A percentile compares a stretch with the other conserved stretches of the same genome.
phyloP scores from a whole-genome alignment of 1,284 basidiomycete species.

The Moesziomyces sp. region DNA sequence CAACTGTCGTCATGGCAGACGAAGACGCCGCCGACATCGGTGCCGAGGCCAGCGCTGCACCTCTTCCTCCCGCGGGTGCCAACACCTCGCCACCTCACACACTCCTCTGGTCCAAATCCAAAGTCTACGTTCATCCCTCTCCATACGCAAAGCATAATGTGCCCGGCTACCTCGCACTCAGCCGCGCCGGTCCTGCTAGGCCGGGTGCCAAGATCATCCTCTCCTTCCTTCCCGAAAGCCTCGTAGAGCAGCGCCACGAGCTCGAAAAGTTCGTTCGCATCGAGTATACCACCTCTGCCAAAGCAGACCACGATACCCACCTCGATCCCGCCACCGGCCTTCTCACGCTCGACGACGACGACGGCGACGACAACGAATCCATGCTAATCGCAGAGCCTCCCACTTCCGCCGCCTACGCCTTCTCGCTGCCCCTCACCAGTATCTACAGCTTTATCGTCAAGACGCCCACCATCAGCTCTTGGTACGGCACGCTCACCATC shows the following conservation, averaged over 20 bases:
- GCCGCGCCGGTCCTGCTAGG: constrained; percentile 16
- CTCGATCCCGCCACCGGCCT: constrained; percentile 72
- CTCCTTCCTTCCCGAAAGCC: constrained; percentile 74
- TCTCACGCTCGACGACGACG: constrained; percentile 28
- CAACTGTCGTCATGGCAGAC: too few relatives aligned
- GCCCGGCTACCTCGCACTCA: constrained; percentile 76
- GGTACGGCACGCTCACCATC: constrained; percentile 78
- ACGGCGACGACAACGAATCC: constrained; percentile 27
- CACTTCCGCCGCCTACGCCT: constrained; percentile 78
- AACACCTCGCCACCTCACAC: constrained; percentile 14
- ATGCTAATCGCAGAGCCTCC: constrained; percentile 50
- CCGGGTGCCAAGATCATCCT: constrained; percentile 44
- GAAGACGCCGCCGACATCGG: too few relatives aligned
- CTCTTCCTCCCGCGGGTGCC: too few relatives aligned
- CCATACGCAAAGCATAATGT: constrained; percentile 91
- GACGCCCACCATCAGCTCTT: constrained; percentile 72
- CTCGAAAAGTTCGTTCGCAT: constrained; percentile 86
- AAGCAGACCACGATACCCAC: constrained; percentile 23
- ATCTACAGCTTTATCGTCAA: constrained; percentile 90
- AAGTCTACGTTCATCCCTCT: constrained; percentile 77
- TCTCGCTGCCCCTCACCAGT: constrained; percentile 87
- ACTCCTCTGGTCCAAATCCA: constrained; percentile 51
- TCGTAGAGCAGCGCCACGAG: constrained; percentile 71
- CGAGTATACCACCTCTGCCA: constrained; percentile 75
- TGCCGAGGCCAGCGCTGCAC: too few relatives aligned